These are phyloP conservation scores for Graphilbum sp. DNA, from an alignment of 2,329 filamentous ascomycete genomes.

Conservation along the genomic window DNA sequence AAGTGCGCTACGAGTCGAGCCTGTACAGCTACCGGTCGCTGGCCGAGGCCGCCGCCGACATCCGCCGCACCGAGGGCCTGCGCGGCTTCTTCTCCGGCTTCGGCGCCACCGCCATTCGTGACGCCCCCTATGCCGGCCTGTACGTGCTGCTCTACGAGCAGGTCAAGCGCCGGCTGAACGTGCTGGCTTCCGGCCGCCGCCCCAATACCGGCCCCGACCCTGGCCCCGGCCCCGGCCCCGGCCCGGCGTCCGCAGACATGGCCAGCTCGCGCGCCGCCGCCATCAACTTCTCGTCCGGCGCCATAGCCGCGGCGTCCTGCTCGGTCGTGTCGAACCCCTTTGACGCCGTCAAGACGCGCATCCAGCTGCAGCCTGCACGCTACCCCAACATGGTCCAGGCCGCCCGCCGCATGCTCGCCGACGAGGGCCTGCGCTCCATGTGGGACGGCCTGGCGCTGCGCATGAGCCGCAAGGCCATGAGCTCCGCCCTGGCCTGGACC, in stretches of 20 bases:
- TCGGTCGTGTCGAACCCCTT: slow-evolving; percentile 91
- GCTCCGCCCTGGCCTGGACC: slow-evolving; percentile 92
- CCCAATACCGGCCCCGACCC: neutral
- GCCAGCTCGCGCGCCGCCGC: slow-evolving; percentile 34
- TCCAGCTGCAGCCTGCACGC: slow-evolving; percentile 71
- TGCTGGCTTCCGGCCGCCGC: slow-evolving; percentile 7
- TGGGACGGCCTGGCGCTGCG: slow-evolving; percentile 76
- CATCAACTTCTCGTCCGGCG: slow-evolving; percentile 76
- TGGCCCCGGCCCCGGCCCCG: neutral
- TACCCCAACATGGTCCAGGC: slow-evolving; percentile 77
- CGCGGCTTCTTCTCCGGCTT: slow-evolving; percentile 87
- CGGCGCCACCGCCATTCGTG: slow-evolving; percentile 79
- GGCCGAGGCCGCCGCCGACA: slow-evolving; percentile 54
- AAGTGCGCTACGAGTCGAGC: slow-evolving; percentile 86
- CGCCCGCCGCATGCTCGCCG: slow-evolving; percentile 56
- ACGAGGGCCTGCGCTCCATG: slow-evolving; percentile 66
- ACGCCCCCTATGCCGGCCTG: slow-evolving; percentile 90
- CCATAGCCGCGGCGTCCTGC: slow-evolving; percentile 64
- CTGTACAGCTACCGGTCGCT: slow-evolving; percentile 73
- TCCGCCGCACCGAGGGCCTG: slow-evolving; percentile 54
- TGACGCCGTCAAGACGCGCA: slow-evolving; percentile 86
- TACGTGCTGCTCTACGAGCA: slow-evolving; percentile 93
- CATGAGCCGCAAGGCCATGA: slow-evolving; percentile 82
- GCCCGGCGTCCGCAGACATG: slow-evolving; percentile 11
- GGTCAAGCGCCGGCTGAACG: slow-evolving; percentile 47